These are phyloP conservation scores for Phtheirospermum japonicum DNA, from an alignment of 257 asterid species.

Conservation along the genomic window DNA sequence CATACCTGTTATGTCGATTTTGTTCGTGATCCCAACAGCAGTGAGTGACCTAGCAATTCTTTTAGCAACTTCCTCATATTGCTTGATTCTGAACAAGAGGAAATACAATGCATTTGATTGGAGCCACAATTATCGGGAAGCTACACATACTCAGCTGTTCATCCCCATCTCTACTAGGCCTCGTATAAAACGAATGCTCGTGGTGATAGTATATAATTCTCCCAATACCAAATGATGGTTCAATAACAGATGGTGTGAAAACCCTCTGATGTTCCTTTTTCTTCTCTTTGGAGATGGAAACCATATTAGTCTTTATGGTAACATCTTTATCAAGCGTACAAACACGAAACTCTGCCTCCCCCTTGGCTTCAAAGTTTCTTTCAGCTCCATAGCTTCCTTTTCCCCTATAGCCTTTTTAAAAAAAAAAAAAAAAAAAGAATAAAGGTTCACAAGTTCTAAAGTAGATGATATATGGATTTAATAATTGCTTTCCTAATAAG, in stretches of 20 bases:
- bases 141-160: conserved; percentile 76
- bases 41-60: too few relatives aligned
- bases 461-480: not conserved
- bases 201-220: conserved; percentile 80
- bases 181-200: conserved; percentile 75
- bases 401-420: conserved; percentile 66
- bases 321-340: conserved; percentile 70
- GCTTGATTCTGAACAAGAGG: too few relatives aligned
- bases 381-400: conserved; percentile 74
- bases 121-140: conserved; percentile 69
- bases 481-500: not conserved
- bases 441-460: too few relatives aligned
- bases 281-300: conserved; percentile 61
- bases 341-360: conserved; percentile 69
- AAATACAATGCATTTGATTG: too few relatives aligned
- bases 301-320: conserved; percentile 66
- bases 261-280: conserved; percentile 82
- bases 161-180: conserved; percentile 69
- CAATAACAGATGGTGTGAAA: too few relatives aligned
- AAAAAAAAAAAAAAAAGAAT: conserved; percentile 17
- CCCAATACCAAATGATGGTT: conserved; percentile 88
- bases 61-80: too few relatives aligned
- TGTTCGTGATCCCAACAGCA: too few relatives aligned
- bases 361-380: conserved; percentile 52
- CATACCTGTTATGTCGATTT: too few relatives aligned